Evolutionary conservation across 2,329 filamentous ascomycete genomes (phyloP).

Genomic region (Fonsecaea multimorphosa): DNA sequence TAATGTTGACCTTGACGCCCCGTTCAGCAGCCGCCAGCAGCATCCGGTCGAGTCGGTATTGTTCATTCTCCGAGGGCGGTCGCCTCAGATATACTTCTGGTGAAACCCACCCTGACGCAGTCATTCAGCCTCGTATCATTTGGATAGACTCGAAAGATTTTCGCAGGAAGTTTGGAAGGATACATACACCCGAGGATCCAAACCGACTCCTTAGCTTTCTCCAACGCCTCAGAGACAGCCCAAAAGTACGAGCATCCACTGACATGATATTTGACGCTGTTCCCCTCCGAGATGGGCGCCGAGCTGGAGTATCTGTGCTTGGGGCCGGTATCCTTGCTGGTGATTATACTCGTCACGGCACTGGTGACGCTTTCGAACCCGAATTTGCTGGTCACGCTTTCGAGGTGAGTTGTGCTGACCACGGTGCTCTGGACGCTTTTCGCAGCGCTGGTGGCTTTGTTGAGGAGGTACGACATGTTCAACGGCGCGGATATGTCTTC

Average conservation of each 20-base stretch:
- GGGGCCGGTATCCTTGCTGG: conserved; percentile 40
- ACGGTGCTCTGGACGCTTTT: conserved; percentile 12
- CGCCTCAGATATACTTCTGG: conserved; percentile 82
- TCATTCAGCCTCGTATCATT: not conserved
- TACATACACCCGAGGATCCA: conserved; percentile 75
- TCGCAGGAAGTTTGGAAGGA: not conserved
- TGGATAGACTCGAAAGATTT: not conserved
- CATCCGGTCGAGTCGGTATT: conserved; percentile 83
- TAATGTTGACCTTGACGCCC: conserved; percentile 81
- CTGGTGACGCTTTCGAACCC: conserved; percentile 4
- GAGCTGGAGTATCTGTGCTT: conserved; percentile 63
- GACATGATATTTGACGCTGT: conserved; percentile 80
- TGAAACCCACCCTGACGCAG: conserved; percentile 69
- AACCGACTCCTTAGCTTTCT: conserved; percentile 73
- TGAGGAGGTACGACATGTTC: conserved; percentile 17
- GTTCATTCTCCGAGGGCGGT: conserved; percentile 79
- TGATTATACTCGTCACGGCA: conserved; percentile 8
- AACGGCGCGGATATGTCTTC: not conserved
- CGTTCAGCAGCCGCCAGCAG: conserved; percentile 80
- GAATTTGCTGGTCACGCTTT: conserved; percentile 15
- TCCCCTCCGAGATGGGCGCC: conserved; percentile 70
- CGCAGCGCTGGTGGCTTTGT: conserved; percentile 11
- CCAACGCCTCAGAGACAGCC: conserved; percentile 77
- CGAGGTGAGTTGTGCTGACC: not conserved
- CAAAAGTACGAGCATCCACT: conserved; percentile 81